Evolutionary conservation across 768 basidiomycete species (phyloP), one percentile per base, ranked within the genome.

Genomic region (Suillus ampliporus): DNA sequence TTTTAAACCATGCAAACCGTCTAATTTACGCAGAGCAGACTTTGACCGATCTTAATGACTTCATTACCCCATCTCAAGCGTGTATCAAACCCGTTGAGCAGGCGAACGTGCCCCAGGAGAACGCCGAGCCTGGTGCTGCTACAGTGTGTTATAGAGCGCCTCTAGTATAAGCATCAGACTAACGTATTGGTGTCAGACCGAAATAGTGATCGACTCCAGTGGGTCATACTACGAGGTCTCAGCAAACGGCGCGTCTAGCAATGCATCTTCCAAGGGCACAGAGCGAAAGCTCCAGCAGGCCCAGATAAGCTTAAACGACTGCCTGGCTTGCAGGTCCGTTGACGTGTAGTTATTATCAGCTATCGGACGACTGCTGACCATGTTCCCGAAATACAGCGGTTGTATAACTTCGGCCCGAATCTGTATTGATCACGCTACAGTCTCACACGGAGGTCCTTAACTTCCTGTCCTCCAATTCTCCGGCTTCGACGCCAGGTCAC

Each of bases 381-480:
- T 40, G 50, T 23, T 19, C 31, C 57, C 61, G 34, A 76, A 65
- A 52, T 60, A 41, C 37, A 97, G 97, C 63, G 97, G 97, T 3
- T 99, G 97, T 72, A 98, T 99, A 69, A 99, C 97, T 4, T 98
- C 97, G 43, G 97, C 97, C n/a, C 26, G 97, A 99, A 81, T 97
- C 95, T 21, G 89, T 99, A 51, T 85, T 99, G 63, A 97, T 99
- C 71, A 95, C 95, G 14, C 83, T 97, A 41, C 97, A 99, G 75
- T 97, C 95, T 8, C 96, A 98, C 70, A 86, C 86, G 17, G 96
- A 99, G 75, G 96, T 99, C 4, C 85, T 97, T 52, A 84, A 85
- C 53, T 90, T 94, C 69, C 83, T 98, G 15, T 76, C 82, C 43
- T 75, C 79, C 26, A 93, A 92, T 66, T 77, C 84, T 1, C 72